A percentile compares a stretch with the other conserved stretches of the same genome.
Evolutionary conservation across 2,329 filamentous ascomycete species (phyloP).

Genomic region (Lizonia empirigonia): DNA sequence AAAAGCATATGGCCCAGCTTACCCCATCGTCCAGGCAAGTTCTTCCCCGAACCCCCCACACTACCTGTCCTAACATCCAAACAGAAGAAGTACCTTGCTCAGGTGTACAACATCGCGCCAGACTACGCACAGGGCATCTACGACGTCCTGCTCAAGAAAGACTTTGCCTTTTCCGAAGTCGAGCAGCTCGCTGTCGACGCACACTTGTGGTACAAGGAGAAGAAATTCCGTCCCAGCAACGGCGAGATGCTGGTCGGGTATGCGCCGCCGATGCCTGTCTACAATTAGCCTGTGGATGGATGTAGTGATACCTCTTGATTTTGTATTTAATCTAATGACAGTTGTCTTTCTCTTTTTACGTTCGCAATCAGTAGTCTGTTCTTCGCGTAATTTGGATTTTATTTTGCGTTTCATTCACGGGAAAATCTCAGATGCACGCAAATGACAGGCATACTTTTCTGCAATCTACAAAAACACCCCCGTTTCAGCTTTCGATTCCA

Average conservation of each 20-base stretch:
- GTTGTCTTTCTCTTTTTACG: too few relatives aligned
- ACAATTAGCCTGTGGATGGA: not conserved
- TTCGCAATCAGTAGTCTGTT: too few relatives aligned
- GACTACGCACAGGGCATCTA: slow-evolving; percentile 57
- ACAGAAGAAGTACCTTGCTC: slow-evolving; percentile 58
- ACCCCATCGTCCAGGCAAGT: slow-evolving; percentile 51
- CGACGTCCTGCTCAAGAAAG: slow-evolving; percentile 51
- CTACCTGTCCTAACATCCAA: slow-evolving; percentile 1
- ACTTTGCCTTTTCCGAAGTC: slow-evolving; percentile 55
- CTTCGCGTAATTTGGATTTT: too few relatives aligned
- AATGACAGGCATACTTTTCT: too few relatives aligned
- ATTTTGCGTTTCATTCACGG: too few relatives aligned
- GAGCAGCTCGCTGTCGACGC: slow-evolving; percentile 53
- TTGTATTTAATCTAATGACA: too few relatives aligned
- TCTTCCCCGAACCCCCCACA: too few relatives aligned
- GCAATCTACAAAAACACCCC: too few relatives aligned
- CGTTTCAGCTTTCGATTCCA: too few relatives aligned
- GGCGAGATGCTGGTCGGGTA: slow-evolving; percentile 51
- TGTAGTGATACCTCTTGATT: not conserved
- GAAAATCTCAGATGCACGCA: too few relatives aligned
- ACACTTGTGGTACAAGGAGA: slow-evolving; percentile 54
- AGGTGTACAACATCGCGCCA: slow-evolving; percentile 57
- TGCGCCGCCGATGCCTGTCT: slow-evolving; percentile 29
- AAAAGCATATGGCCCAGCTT: too few relatives aligned
- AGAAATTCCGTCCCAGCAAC: slow-evolving; percentile 51